Evolutionary conservation across 768 basidiomycete genomes (phyloP), one percentile per base, ranked within the genome.

Genomic region (Holtermannia corniformis): DNA sequence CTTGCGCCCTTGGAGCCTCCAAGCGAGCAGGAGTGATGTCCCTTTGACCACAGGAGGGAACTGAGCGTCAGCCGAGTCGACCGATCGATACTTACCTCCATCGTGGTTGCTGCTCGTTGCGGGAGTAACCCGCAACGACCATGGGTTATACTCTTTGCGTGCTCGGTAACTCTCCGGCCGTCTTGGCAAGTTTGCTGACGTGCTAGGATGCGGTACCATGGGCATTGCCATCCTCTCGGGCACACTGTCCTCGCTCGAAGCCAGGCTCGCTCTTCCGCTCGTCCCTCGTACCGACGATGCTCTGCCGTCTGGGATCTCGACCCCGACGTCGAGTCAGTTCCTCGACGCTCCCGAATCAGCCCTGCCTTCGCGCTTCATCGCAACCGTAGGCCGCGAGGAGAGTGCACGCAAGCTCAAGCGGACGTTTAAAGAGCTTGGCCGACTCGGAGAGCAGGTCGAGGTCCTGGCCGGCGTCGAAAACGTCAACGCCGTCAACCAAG

Each of bases 71-170:
- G 32, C 32, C 16, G 32, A 37, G 32, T 37, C 32, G 32, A 16
- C 32, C 32, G 32, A 16, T 37, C 32, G 32, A 37, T 37, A 37
- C 32, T 37, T 37, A 7, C 7, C 32, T 37, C 32, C 7, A 37
- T n/a, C n/a, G n/a, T n/a, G n/a, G n/a, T n/a, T n/a, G n/a, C n/a
- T n/a, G n/a, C n/a, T n/a, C n/a, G n/a, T n/a, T n/a, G n/a, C n/a
- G n/a, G n/a, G n/a, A n/a, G n/a, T n/a, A n/a, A n/a, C n/a, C n/a
- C n/a, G n/a, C n/a, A n/a, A n/a, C n/a, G n/a, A 68, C 54, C 24
- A 92, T 92, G 90, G 90, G 89, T 19, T 93, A 95, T 73, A 91
- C 87, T 48, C 81, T 93, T 50, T 90, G 88, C 65, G 82, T 92
- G 24, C 74, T 95, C 76, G 90, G 90, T 77, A 28, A 19, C 26